Conservation (phyloP, 2,329 filamentous ascomycete genomes). For the Neofusicoccum ribis region DNA sequence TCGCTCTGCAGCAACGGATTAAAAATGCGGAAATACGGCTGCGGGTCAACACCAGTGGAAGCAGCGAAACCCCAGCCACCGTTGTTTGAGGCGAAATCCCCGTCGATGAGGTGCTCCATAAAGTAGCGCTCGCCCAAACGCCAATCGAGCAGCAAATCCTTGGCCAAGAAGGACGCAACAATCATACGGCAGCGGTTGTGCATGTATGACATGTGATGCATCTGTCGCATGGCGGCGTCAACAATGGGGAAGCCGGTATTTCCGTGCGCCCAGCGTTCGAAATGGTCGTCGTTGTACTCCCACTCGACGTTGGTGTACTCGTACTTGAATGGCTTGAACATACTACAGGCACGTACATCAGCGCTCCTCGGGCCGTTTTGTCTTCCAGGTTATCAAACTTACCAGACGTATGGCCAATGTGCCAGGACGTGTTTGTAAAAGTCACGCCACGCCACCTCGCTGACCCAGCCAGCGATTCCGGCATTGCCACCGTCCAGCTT, state of each 20-base stretch:
- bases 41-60: constrained; percentile 74
- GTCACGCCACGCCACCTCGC: constrained; percentile 82
- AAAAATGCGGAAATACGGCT: constrained; percentile 90
- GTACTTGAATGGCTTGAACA: constrained; percentile 78
- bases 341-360: constrained; percentile 42
- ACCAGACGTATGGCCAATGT: constrained; percentile 82
- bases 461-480: constrained; percentile 73
- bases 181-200: constrained; percentile 87
- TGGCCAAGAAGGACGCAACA: constrained; percentile 75
- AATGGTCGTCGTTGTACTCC: constrained; percentile 71
- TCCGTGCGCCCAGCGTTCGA: constrained; percentile 73
- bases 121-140: constrained; percentile 78
- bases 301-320: constrained; percentile 81
- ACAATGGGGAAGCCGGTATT: constrained; percentile 80
- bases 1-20: constrained; percentile 83
- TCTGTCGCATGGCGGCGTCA: constrained; percentile 82
- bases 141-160: constrained; percentile 82
- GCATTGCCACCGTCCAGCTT: constrained; percentile 65
- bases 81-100: constrained; percentile 78
- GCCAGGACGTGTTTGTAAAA: constrained; percentile 86
- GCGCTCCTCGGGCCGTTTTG: neutral
- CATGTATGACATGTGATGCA: constrained; percentile 70
- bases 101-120: constrained; percentile 78
- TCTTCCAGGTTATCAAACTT: constrained; percentile 29
- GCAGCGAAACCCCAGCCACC: constrained; percentile 68